phyloP scores from a whole-genome alignment of 1,139 yeast species.

The Wickerhamomyces sp. region DNA sequence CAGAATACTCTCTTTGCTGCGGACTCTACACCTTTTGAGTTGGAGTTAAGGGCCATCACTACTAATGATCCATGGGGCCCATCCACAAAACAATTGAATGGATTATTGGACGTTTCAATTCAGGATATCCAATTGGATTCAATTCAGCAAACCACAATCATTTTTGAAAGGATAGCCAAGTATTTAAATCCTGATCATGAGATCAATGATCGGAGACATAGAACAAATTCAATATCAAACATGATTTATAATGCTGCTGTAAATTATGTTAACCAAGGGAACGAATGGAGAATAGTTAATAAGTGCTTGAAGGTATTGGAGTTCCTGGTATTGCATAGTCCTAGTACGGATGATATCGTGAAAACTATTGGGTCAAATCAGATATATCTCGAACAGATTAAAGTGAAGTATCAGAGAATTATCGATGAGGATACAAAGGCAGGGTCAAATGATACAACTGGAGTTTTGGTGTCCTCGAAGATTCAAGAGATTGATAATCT shows the following conservation, averaged over 20 bases:
- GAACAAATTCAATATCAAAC: constrained; percentile 10
- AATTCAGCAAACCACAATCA: background rate
- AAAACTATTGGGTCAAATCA: background rate
- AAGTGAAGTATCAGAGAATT: background rate
- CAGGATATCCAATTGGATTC: background rate
- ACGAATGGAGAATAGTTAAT: constrained; percentile 32
- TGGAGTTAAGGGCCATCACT: constrained; percentile 36
- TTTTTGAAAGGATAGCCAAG: constrained; percentile 2
- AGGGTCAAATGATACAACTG: background rate
- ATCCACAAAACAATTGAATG: constrained; percentile 33
- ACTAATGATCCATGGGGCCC: constrained; percentile 45
- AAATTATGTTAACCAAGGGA: constrained; percentile 32
- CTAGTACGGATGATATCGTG: background rate
- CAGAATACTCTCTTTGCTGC: constrained; percentile 6
- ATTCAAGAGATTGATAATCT: background rate
- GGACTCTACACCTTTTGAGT: constrained; percentile 30
- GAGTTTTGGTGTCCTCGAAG: background rate
- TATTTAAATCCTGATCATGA: constrained; percentile 27
- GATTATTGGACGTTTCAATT: constrained; percentile 19
- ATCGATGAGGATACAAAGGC: background rate
- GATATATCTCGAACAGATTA: background rate
- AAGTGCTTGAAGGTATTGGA: constrained; percentile 30
- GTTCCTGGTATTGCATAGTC: constrained; percentile 16
- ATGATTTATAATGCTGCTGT: constrained; percentile 32
- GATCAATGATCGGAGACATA: background rate